A percentile compares a stretch with the other conserved stretches of the same genome.
Evolutionary conservation across 768 basidiomycete genomes (phyloP).

Genomic region (Mycena indigotica): DNA sequence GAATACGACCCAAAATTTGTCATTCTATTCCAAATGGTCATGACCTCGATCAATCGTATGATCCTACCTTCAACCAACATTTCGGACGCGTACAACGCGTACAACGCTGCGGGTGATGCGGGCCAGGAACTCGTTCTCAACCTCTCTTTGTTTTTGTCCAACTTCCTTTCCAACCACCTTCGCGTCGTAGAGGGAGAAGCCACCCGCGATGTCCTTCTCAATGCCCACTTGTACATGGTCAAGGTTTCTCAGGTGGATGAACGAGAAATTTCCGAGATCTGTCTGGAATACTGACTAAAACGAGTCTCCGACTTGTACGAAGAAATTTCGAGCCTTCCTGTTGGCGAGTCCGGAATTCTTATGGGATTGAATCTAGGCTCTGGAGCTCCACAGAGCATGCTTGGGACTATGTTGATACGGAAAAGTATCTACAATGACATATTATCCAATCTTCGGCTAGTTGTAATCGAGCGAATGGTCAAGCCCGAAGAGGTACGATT

Average conservation of each 20-base stretch:
- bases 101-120: slow-evolving; percentile 83
- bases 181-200: slow-evolving; percentile 90
- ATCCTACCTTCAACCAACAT: slow-evolving; percentile 95
- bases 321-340: slow-evolving; percentile 90
- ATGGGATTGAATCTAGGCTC: slow-evolving; percentile 89
- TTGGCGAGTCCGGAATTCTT: slow-evolving; percentile 81
- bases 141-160: slow-evolving; percentile 94
- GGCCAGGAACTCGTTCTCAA: slow-evolving; percentile 98
- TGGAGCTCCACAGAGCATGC: slow-evolving; percentile 62
- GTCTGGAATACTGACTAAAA: slow-evolving; percentile 96
- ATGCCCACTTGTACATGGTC: slow-evolving; percentile 97
- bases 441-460: slow-evolving; percentile 87
- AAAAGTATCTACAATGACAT: slow-evolving; percentile 97
- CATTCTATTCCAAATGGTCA: slow-evolving; percentile 96
- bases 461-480: slow-evolving; percentile 99
- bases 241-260: slow-evolving; percentile 98
- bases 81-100: slow-evolving; percentile 85
- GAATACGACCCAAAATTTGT: slow-evolving; percentile 99
- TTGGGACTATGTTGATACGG: slow-evolving; percentile 77
- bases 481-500: slow-evolving; percentile 90
- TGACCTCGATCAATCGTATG: slow-evolving; percentile 97
- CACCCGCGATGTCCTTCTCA: slow-evolving; percentile 90
- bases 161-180: slow-evolving; percentile 92
- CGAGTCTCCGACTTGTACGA: slow-evolving; percentile 96
- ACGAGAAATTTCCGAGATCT: slow-evolving; percentile 99